Evolutionary conservation across 2,329 filamentous ascomycete genomes (phyloP).

Genomic region (Lasiodiplodia gonubiensis): DNA sequence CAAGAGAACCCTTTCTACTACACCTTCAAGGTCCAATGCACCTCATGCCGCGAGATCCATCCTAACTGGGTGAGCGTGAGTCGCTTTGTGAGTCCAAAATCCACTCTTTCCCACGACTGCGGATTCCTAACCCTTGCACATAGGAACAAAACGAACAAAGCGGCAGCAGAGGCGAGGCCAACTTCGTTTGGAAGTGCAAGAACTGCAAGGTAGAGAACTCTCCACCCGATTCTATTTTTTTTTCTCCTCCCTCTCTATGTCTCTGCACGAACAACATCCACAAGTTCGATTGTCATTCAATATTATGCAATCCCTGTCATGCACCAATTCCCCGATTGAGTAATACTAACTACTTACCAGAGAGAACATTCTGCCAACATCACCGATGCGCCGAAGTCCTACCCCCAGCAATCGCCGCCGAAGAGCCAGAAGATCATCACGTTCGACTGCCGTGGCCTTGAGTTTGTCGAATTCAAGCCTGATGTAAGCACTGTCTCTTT

Average conservation of each 20-base stretch:
- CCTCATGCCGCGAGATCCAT: constrained; percentile 92
- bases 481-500: constrained; percentile 65
- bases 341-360: constrained; percentile 49
- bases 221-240: constrained; percentile 28
- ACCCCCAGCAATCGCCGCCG: constrained; percentile 72
- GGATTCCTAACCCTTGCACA: background rate
- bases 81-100: constrained; percentile 72
- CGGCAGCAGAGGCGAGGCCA: constrained; percentile 91
- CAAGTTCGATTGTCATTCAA: background rate
- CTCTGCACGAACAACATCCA: background rate
- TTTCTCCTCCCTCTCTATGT: constrained; percentile 31
- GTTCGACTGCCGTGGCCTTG: constrained; percentile 91
- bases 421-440: constrained; percentile 82
- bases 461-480: constrained; percentile 88
- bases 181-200: constrained; percentile 99
- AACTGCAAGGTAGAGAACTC: constrained; percentile 78
- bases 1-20: constrained; percentile 88
- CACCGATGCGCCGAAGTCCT: constrained; percentile 72
- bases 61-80: constrained; percentile 84
- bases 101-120: background rate
- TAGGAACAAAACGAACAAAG: constrained; percentile 91
- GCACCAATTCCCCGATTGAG: background rate
- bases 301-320: constrained; percentile 28
- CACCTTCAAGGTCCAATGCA: constrained; percentile 97
- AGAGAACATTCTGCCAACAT: constrained; percentile 87